These are phyloP conservation scores for Echria macrotheca DNA, from an alignment of 495 filamentous ascomycete species.

Conservation along the genomic window DNA sequence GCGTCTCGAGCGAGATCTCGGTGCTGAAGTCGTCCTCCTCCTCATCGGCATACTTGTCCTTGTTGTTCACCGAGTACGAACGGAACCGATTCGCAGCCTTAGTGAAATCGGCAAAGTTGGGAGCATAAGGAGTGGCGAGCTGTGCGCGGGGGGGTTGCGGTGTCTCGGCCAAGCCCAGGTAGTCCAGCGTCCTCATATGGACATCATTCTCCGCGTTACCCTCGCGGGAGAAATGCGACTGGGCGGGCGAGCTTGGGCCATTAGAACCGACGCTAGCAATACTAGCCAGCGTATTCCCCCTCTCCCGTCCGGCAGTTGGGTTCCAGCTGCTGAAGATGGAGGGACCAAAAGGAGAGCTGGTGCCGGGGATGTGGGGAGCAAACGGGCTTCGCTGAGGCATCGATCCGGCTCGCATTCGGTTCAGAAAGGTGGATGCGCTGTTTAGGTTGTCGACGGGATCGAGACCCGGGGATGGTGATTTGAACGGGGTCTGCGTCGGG, in stretches of 20 bases:
- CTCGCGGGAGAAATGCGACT: constrained; percentile 84
- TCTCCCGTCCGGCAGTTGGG: constrained; percentile 59
- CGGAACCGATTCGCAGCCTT: constrained; percentile 83
- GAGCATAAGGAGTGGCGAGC: constrained; percentile 71
- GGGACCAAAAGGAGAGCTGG: constrained; percentile 70
- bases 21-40: constrained; percentile 80
- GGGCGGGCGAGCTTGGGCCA: constrained; percentile 78
- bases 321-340: constrained; percentile 87
- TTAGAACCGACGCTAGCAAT: constrained; percentile 71
- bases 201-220: constrained; percentile 79
- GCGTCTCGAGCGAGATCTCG: constrained; percentile 63
- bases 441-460: constrained; percentile 55
- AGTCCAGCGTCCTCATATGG: constrained; percentile 87
- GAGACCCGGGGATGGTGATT: constrained; percentile 66
- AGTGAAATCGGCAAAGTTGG: constrained; percentile 66
- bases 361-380: constrained; percentile 46
- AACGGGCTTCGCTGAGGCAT: constrained; percentile 85
- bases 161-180: constrained; percentile 90
- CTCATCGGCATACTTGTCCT: constrained; percentile 94
- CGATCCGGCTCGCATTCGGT: constrained; percentile 86
- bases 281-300: constrained; percentile 79
- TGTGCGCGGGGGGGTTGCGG: constrained; percentile 73
- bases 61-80: constrained; percentile 97
- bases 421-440: constrained; percentile 67
- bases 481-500: constrained; percentile 85